Evolutionary conservation across 345 rosid genomes (phyloP).

Genomic region (Cardamine occulta): DNA sequence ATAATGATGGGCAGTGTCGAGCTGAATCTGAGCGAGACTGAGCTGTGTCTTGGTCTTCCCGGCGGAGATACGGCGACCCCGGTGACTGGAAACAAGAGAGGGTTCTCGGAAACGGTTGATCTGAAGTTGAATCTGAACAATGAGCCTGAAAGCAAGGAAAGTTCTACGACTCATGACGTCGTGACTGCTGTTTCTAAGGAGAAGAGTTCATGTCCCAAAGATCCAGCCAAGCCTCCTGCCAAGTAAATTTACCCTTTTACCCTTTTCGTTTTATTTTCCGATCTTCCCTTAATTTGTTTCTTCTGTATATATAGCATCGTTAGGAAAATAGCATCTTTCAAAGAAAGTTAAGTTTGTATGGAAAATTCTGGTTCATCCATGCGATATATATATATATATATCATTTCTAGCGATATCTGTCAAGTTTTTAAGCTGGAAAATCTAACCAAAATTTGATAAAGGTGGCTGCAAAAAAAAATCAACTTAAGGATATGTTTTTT

Average conservation of each 20-base stretch:
- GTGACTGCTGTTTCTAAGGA: constrained; percentile 38
- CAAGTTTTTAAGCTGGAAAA: neutral
- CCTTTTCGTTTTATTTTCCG: neutral
- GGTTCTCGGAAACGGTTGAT: constrained; percentile 71
- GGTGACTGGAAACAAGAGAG: constrained; percentile 64
- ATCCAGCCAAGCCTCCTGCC: constrained; percentile 77
- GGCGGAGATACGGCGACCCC: constrained; percentile 47
- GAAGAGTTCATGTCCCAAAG: constrained; percentile 43
- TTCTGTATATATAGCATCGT: neutral
- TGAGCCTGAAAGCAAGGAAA: constrained; percentile 38
- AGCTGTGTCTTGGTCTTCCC: constrained; percentile 82
- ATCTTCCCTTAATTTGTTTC: neutral
- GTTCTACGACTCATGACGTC: constrained; percentile 29
- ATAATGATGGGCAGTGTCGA: constrained; percentile 43
- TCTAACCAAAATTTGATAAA: constrained; percentile 1
- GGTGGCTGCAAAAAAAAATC: neutral
- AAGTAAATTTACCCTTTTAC: constrained; percentile 52
- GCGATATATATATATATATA: neutral
- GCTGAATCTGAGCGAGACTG: constrained; percentile 68
- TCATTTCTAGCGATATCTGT: neutral
- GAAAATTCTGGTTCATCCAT: neutral
- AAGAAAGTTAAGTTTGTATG: neutral
- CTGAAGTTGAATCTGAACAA: constrained; percentile 72
- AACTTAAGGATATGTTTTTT: neutral
- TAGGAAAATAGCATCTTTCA: neutral